Base-by-base conservation (phyloP, 1,139 yeast species). In the Geotrichum fermentans region DNA sequence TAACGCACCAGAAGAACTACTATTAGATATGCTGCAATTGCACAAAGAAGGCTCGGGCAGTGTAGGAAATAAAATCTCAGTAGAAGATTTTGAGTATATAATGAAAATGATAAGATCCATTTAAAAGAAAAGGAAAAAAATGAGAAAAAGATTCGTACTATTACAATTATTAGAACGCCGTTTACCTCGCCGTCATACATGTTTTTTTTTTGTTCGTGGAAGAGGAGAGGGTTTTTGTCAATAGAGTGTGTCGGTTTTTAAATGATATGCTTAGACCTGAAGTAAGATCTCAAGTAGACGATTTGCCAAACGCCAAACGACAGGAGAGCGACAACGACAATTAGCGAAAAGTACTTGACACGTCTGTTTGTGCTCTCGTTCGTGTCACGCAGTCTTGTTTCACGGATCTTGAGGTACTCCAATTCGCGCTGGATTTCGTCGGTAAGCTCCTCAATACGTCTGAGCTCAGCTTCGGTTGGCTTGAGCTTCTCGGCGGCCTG, bases 301-400 rank as follows among this genome's bases (percentile, higher is more conserved):
- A 92, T 77, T 74, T 90, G 97, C 95, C 97, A 90, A 42, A 76
- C 81, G 40, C 97, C 96, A 59, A 92, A 80, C 24, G 82, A 80
- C 48, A 89, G 64, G 66, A 92, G 77, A 32, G 89, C 74, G 35
- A 82, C 32, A 54, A 89, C 74, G 55, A 88, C 79, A 38, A 81
- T 64, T 40, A 85, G 60, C 26, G 95, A 86, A 67, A 92, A 92
- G 71, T 82, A 80, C 72, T 88, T 83, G 55, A 90, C 96, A 32
- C 76, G 65, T 55, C 81, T 73, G 68, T 85, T 85, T 52, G 98
- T 92, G 45, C 94, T 83, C 72, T 92, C 98, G 70, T 92, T 92
- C 51, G 98, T 92, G 67, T 92, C 95, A 74, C 98, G 84, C 72
- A 92, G 77, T 67, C 88, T 78, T 67, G 83, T 92, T 71, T 92